Conservation (phyloP, 78 protist species). For the Planoprotostelium fungivorum region DNA sequence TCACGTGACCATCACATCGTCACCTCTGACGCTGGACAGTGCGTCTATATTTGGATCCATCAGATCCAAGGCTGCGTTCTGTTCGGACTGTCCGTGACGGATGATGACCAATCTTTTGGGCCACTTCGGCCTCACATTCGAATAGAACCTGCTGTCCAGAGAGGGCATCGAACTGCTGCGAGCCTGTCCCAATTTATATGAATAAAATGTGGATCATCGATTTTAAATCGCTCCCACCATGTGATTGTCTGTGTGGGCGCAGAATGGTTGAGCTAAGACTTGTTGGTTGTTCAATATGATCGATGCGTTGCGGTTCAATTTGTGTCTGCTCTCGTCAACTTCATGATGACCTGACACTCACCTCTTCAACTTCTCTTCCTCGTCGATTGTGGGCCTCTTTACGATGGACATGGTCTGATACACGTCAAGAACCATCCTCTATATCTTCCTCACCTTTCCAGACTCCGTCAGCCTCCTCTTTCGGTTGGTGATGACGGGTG, state of each 20-base stretch:
- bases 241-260: background rate
- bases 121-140: background rate
- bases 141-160: background rate
- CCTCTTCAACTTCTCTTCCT: background rate
- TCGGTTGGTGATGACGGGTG: background rate
- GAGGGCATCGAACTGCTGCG: background rate
- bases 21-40: slow-evolving; percentile 13
- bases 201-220: background rate
- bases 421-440: background rate
- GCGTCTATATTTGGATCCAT: slow-evolving; percentile 4
- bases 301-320: background rate
- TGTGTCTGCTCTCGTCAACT: background rate
- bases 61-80: slow-evolving; percentile 40
- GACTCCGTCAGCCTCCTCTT: background rate
- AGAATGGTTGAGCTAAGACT: background rate
- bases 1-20: background rate
- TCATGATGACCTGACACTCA: background rate
- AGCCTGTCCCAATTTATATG: background rate
- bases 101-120: slow-evolving; percentile 21
- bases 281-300: background rate
- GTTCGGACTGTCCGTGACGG: slow-evolving; percentile 41
- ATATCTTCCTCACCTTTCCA: background rate
- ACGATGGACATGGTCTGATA: background rate
- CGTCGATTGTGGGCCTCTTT: background rate
- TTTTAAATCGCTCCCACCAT: no score